These are phyloP conservation scores for Lanmaoa pseudosensibilis DNA, from an alignment of 768 basidiomycete species.

Conservation along the genomic window DNA sequence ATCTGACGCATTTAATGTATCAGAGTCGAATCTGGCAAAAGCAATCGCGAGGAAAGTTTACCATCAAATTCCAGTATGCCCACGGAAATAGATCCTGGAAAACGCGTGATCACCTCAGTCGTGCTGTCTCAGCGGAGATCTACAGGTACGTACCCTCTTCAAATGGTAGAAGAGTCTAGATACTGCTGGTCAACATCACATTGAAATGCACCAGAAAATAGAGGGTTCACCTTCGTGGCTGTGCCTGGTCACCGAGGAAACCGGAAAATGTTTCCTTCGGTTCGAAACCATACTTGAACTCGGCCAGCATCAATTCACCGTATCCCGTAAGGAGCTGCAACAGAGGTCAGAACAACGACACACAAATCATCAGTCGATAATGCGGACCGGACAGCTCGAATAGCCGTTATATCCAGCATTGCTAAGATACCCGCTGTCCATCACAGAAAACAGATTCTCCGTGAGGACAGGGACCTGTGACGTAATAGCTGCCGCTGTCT, in stretches of 20 bases:
- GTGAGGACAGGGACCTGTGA: slow-evolving; percentile 87
- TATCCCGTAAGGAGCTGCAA: slow-evolving; percentile 75
- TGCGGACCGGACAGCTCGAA: slow-evolving; percentile 79
- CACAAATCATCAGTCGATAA: background rate
- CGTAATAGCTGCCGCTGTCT: slow-evolving; percentile 94
- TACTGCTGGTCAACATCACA: slow-evolving; percentile 5
- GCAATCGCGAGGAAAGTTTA: slow-evolving; percentile 24
- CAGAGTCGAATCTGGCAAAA: slow-evolving; percentile 3
- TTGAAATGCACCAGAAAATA: background rate
- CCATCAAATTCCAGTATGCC: slow-evolving; percentile 78
- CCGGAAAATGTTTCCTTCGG: slow-evolving; percentile 83
- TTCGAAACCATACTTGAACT: slow-evolving; percentile 90
- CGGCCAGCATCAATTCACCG: slow-evolving; percentile 81
- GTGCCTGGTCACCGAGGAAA: slow-evolving; percentile 71
- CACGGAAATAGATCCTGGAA: slow-evolving; percentile 37
- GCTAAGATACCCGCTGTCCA: slow-evolving; percentile 71
- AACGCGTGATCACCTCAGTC: background rate
- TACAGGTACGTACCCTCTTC: slow-evolving; percentile 58
- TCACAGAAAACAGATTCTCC: slow-evolving; percentile 79
- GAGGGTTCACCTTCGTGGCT: slow-evolving; percentile 58
- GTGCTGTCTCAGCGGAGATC: background rate
- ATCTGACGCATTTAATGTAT: slow-evolving; percentile 22
- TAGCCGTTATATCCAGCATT: slow-evolving; percentile 83
- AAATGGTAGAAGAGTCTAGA: slow-evolving; percentile 79
- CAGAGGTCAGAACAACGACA: background rate